phyloP scores from a whole-genome alignment of 2,329 filamentous ascomycete species.

The Fusarium mexicanum region DNA sequence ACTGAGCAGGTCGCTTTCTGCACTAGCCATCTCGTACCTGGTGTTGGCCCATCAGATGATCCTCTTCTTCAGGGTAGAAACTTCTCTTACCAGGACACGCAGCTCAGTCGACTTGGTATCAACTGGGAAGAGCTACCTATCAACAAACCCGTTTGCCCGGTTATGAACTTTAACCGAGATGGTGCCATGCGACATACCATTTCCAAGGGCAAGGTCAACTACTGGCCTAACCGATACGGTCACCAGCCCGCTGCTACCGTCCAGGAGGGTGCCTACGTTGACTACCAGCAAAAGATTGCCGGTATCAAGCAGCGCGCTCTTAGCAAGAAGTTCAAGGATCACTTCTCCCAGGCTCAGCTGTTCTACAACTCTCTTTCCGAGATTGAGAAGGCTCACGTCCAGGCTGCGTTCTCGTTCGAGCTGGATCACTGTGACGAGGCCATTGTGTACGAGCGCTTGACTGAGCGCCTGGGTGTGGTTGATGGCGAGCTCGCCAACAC shows the following conservation, averaged over 20 bases:
- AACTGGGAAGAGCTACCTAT: constrained; percentile 84
- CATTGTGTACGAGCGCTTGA: constrained; percentile 77
- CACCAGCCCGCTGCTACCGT: constrained; percentile 71
- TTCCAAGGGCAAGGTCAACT: constrained; percentile 72
- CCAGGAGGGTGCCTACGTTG: constrained; percentile 73
- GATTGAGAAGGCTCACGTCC: constrained; percentile 75
- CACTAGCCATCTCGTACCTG: constrained; percentile 81
- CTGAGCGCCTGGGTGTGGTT: constrained; percentile 75
- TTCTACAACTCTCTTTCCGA: constrained; percentile 82
- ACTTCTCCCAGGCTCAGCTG: constrained; percentile 80
- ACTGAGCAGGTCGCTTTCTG: constrained; percentile 87
- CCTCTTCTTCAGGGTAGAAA: constrained; percentile 79
- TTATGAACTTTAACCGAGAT: constrained; percentile 81
- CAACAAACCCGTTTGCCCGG: constrained; percentile 78
- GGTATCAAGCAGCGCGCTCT: constrained; percentile 77
- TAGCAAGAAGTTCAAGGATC: constrained; percentile 80
- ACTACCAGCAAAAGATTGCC: constrained; percentile 69
- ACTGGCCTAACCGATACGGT: constrained; percentile 69
- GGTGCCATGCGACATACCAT: constrained; percentile 78
- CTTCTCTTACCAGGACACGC: constrained; percentile 73
- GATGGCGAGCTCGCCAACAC: constrained; percentile 74
- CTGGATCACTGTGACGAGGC: constrained; percentile 85
- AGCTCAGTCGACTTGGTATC: constrained; percentile 74
- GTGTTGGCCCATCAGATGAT: constrained; percentile 80
- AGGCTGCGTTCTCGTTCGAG: constrained; percentile 79